A percentile compares a stretch with the other conserved stretches of the same genome.
Conservation (phyloP, 345 rosid genomes). For the Cardamine resedifolia region DNA sequence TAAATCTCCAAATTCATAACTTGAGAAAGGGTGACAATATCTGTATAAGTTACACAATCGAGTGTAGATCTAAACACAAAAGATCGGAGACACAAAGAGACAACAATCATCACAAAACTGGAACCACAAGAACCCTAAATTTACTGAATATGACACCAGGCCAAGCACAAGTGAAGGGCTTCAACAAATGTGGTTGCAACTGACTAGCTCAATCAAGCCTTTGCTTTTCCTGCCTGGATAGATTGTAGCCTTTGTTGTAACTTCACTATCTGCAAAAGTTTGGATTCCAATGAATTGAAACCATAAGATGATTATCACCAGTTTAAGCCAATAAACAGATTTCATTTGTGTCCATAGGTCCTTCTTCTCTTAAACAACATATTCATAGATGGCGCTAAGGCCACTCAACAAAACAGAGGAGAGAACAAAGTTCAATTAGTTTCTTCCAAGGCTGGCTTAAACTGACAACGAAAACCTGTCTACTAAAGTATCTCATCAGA, state of each 20-base stretch:
- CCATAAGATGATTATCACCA: constrained; percentile 9
- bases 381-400: background rate
- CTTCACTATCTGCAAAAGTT: constrained; percentile 62
- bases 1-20: constrained; percentile 15
- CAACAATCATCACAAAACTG: constrained; percentile 22
- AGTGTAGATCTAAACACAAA: constrained; percentile 12
- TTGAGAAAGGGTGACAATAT: constrained; percentile 9
- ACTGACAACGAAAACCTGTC: background rate
- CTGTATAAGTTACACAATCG: constrained; percentile 18
- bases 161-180: background rate
- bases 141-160: constrained; percentile 21
- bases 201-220: constrained; percentile 50
- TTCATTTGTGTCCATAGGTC: background rate
- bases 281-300: constrained; percentile 21
- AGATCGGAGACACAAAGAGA: background rate
- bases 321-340: background rate
- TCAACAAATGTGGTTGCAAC: constrained; percentile 24
- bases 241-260: constrained; percentile 84
- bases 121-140: constrained; percentile 24
- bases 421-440: background rate
- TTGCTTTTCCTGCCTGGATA: constrained; percentile 83
- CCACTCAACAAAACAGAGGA: background rate
- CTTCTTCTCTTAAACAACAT: constrained; percentile 1
- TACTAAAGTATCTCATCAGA: background rate
- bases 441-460: background rate